Conservation (phyloP, 192 early-diverging fungal species). For the Chytriomyces sp. region DNA sequence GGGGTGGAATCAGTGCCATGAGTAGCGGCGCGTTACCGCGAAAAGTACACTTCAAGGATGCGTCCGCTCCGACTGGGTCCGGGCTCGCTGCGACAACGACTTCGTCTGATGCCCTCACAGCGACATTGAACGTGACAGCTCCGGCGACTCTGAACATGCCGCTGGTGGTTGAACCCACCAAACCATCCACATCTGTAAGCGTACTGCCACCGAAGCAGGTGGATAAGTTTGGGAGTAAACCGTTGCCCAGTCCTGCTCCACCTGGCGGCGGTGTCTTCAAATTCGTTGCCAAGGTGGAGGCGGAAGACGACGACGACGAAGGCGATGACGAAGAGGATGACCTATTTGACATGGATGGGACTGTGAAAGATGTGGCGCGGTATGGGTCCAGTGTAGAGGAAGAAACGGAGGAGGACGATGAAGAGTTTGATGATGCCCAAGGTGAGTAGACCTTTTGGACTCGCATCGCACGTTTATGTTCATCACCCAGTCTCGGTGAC, state of each 20-base stretch:
- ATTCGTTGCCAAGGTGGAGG: background rate
- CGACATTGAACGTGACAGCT: too few relatives aligned
- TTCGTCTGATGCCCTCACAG: too few relatives aligned
- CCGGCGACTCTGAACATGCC: too few relatives aligned
- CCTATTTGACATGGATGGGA: slow-evolving; percentile 14
- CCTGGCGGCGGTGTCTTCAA: background rate
- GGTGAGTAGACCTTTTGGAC: background rate
- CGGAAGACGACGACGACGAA: background rate
- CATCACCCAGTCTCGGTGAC: background rate
- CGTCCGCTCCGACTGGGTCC: background rate
- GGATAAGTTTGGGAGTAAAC: too few relatives aligned
- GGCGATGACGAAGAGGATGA: background rate
- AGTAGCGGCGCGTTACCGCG: background rate
- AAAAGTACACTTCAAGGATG: slow-evolving; percentile 28
- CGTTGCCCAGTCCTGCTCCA: slow-evolving; percentile 13
- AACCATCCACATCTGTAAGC: too few relatives aligned
- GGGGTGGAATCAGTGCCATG: background rate
- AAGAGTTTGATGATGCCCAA: background rate
- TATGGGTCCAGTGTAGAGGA: slow-evolving; percentile 5
- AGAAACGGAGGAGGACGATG: slow-evolving; percentile 8
- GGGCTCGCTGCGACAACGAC: background rate
- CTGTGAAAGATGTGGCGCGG: background rate
- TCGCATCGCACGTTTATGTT: background rate
- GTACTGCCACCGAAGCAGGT: too few relatives aligned
- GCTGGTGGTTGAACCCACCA: too few relatives aligned